Base-by-base conservation (phyloP, 1,284 basidiomycete species). In the Cerioporus squamosus region DNA sequence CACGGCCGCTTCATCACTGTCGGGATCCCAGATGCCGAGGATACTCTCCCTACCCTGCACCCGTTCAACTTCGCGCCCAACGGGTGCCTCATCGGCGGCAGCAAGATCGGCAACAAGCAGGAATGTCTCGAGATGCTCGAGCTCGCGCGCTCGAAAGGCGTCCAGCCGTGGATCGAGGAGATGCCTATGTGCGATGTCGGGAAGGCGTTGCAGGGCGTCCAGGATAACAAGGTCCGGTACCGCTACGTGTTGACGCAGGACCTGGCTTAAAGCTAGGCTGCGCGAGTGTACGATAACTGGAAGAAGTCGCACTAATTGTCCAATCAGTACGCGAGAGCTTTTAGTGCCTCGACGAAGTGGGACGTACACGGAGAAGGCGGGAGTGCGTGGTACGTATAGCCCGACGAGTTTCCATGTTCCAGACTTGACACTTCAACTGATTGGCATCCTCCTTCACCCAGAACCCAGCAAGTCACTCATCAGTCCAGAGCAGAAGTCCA, bases 111-210 rank as follows among this genome's bases (percentile, higher is more conserved):
- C 36, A 84, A 76, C 72, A 87, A 86, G 75, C 79, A 79, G 60
- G 87, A 90, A 68, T 82, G 78, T 20, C 66, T 82, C 20, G 76
- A 78, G 55, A 89, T 88, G 87, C 74, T 87, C 38, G 68, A 84
- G 61, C 75, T 88, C n/a, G 85, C 83, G 6, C 79, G 78, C 5
- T 75, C 86, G 64, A 83, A 87, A 71, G 72, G 74, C 17, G 73
- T 85, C 67, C 75, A 78, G 63, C 80, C 81, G 6, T 81, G 79
- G 74, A 72, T 75, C 74, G 76, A 84, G 67, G 79, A 83, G 68
- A 57, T 84, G 43, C 81, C 81, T 47, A 88, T 88, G 85, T 81
- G 79, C 68, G 78, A 85, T 33, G 82, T 79, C 45, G 75, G 73
- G 47, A 77, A 83, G 72, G 85, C 82, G 12, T 77, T 86, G 54